A percentile compares a stretch with the other conserved stretches of the same genome.
Conservation (phyloP, 768 basidiomycete species). For the Tubosaeta sp. region DNA sequence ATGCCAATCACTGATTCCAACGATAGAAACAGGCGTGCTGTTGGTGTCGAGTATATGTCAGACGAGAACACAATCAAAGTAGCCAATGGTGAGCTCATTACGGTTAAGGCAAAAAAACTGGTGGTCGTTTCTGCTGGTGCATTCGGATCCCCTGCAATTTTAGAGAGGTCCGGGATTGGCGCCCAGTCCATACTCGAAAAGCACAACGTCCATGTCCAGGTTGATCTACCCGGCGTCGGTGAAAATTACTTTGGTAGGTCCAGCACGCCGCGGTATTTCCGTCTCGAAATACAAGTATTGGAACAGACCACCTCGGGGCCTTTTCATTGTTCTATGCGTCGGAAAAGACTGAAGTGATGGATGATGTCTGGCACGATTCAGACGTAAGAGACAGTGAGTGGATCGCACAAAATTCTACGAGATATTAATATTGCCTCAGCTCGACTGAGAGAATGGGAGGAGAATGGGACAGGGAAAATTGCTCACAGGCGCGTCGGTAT, state of each 20-base stretch:
- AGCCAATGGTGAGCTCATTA: slow-evolving; percentile 1
- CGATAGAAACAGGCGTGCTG: slow-evolving; percentile 32
- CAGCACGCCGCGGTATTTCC: accelerated
- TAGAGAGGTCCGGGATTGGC: slow-evolving; percentile 71
- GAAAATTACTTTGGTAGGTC: slow-evolving; percentile 55
- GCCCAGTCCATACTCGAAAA: slow-evolving; percentile 41
- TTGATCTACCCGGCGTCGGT: slow-evolving; percentile 76
- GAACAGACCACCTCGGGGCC: slow-evolving; percentile 28
- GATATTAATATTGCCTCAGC: slow-evolving; percentile 14
- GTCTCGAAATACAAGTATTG: too few relatives aligned
- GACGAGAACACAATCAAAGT: slow-evolving; percentile 25
- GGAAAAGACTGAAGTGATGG: slow-evolving; percentile 46
- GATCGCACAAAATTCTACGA: background rate
- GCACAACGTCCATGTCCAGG: slow-evolving; percentile 42
- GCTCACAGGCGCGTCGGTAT: slow-evolving; percentile 45
- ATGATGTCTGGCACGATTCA: slow-evolving; percentile 38
- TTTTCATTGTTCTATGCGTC: slow-evolving; percentile 26
- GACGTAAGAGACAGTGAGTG: slow-evolving; percentile 37
- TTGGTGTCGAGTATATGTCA: slow-evolving; percentile 35
- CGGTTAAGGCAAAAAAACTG: slow-evolving; percentile 33
- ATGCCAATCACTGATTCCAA: background rate
- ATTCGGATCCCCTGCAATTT: slow-evolving; percentile 53
- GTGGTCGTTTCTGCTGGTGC: slow-evolving; percentile 51
- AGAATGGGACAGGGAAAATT: slow-evolving; percentile 44
- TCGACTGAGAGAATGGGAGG: slow-evolving; percentile 29